Evolutionary conservation across 225 moss, liverwort and hornwort genomes (phyloP), one percentile per base, ranked within the genome.

Genomic region (Neckera pumila): DNA sequence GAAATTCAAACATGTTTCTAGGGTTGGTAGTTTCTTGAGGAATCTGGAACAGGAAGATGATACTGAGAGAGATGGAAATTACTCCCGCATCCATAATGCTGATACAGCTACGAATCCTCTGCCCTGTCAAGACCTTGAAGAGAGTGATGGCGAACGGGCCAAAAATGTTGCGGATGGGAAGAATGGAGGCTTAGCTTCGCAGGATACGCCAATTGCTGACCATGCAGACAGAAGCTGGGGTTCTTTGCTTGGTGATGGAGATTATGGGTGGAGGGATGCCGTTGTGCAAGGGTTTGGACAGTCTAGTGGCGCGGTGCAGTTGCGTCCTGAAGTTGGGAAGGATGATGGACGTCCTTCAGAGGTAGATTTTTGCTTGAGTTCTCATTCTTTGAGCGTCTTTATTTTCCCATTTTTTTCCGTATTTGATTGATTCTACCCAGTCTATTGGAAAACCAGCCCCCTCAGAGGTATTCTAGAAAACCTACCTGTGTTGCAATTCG

Each of bases 21-120:
- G 90, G 83, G 94, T 90, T 86, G 91, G 91, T 64, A 92, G 90
- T 87, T 83, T 90, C 45, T 84, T 90, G 86, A 87, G 89, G 75
- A 94, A 83, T 71, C 87, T 94, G 89, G 94, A 91, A 86, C 89
- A 83, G 83, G 91, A 92, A 70, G 91, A 91, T 87, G 91, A 89
- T 49, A 91, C 85, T 34, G 89, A 78, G 53, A 89, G 86, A 84
- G 81, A 49, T 70, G 81, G 62, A 40, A 75, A 40, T 70, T 23
- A 65, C 51, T 61, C 62, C 45, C 75, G 73, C 26, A 40, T 76
- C 23, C 54, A 36, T 36, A 43, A 89, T 78, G 76, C 25, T 89
- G 81, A 58, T 58, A 23, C 87, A 79, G 53, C 42, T 79, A 75
- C 86, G 60, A 86, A 84, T 79, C 49, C 80, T 86, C 49, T 66